Base-by-base conservation (phyloP, 371 early-diverging fungal species). In the Rozella allomycis region DNA sequence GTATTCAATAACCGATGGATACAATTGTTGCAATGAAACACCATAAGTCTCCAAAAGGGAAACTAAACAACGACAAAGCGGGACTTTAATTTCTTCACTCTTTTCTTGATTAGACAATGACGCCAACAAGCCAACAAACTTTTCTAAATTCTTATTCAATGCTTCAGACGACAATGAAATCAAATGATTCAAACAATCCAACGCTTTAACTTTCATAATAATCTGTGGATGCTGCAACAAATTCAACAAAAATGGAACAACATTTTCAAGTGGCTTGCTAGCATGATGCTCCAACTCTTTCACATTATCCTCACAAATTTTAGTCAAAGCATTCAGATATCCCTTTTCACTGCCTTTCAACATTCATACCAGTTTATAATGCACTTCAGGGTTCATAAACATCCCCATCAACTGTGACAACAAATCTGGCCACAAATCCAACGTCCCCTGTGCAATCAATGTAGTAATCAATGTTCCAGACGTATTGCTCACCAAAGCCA, bases 41-140 rank as follows among this genome's bases (percentile, higher is more conserved):
- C 84, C 75, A 30, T 68, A 57, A 12, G 66, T 61, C 46, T 86
- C 87, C n/a, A 86, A 56, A 32, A 85, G 50, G 45, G 69, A 67
- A 25, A 84, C 83, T 32, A 91, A 54, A 3, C 81, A 76, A 47
- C 80, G 76, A 60, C 94, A 94, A n/a, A 91, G 81, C 14, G 70
- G 61, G 47, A 76, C 75, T 35, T 81, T 77, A 14, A 90, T 78
- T 8, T 75, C 74, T 17, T 69, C 41, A 35, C n/a, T n/a, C n/a
- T n/a, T n/a, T n/a, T 72, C 62, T 26, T 54, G 57, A 50, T 88
- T 86, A 21, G 60, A 72, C 3, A 87, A 77, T 18, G 76, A 62
- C 35, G 63, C 55, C 45, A 79, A 88, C 26, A 93, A 55, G 11
- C 67, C 76, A 23, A 88, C 62, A 54, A 74, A 87, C 6, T 62